Evolutionary conservation across 2,329 filamentous ascomycete species (phyloP).

Genomic region (Fusarium sp.): DNA sequence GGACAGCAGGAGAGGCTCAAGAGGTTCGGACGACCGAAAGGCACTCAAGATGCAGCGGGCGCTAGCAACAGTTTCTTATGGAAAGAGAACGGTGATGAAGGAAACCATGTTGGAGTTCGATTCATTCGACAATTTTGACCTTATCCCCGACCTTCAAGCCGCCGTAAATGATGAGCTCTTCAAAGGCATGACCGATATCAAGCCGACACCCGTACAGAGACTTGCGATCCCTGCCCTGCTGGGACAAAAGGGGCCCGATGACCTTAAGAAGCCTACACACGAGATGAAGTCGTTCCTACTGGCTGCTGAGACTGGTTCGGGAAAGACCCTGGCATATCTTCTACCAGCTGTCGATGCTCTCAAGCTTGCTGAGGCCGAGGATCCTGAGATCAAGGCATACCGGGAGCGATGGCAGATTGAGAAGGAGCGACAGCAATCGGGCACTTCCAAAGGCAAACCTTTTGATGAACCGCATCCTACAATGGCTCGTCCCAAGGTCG

Average conservation of each 20-base stretch:
- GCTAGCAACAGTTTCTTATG: constrained; percentile 83
- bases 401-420: constrained; percentile 69
- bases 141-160: constrained; percentile 80
- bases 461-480: constrained; percentile 80
- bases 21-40: constrained; percentile 67
- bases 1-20: constrained; percentile 53
- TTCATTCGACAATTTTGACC: constrained; percentile 84
- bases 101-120: constrained; percentile 76
- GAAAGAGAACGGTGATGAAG: constrained; percentile 69
- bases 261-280: constrained; percentile 54
- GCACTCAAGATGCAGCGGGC: constrained; percentile 95
- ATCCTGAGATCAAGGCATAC: constrained; percentile 71
- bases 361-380: constrained; percentile 79
- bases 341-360: constrained; percentile 87
- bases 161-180: constrained; percentile 82
- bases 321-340: constrained; percentile 95
- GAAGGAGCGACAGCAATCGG: constrained; percentile 68
- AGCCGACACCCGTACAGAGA: constrained; percentile 90
- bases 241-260: constrained; percentile 61
- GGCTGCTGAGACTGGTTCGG: constrained; percentile 96
- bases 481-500: constrained; percentile 83
- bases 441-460: constrained; percentile 72
- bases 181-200: constrained; percentile 79
- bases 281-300: constrained; percentile 76
- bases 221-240: constrained; percentile 89